phyloP scores from a whole-genome alignment of 495 filamentous ascomycete species.

The Penicillium manginii region DNA sequence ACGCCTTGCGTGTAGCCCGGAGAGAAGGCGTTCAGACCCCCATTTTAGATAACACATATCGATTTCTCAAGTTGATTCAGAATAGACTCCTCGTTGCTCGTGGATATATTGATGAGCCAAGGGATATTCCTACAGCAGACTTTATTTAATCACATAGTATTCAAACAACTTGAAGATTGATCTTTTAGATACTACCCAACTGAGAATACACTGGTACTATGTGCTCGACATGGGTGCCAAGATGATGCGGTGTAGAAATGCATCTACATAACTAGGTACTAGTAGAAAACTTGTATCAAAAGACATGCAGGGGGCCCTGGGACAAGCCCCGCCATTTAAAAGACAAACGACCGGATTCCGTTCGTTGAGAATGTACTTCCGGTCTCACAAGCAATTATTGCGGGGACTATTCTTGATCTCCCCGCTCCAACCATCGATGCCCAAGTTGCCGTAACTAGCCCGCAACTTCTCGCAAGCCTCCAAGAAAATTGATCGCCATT shows the following conservation, averaged over 20 bases:
- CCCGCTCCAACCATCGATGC: neutral
- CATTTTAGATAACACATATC: conserved; percentile 17
- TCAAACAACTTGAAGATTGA: no score
- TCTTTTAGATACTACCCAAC: no score
- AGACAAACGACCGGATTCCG: neutral
- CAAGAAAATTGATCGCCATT: neutral
- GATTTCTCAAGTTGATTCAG: conserved; percentile 19
- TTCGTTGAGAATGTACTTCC: no score
- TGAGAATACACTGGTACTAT: neutral
- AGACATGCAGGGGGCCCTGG: neutral
- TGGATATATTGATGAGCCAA: conserved; percentile 17
- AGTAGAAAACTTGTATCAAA: neutral
- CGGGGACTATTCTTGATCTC: neutral
- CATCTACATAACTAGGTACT: no score
- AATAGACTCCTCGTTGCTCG: conserved; percentile 13
- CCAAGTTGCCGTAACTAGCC: neutral
- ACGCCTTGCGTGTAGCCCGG: conserved; percentile 16
- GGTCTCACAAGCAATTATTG: neutral
- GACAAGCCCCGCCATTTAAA: neutral
- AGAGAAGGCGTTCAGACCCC: conserved; percentile 13
- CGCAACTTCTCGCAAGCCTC: neutral
- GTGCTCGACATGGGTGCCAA: neutral
- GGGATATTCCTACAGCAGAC: conserved; percentile 5
- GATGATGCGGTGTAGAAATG: conserved; percentile 1
- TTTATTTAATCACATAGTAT: conserved; percentile 5